Percentiles rank a stretch among this genome's conserved stretches.
phyloP scores from a whole-genome alignment of 2,329 filamentous ascomycete genomes.

The Calonectria henricotiae region DNA sequence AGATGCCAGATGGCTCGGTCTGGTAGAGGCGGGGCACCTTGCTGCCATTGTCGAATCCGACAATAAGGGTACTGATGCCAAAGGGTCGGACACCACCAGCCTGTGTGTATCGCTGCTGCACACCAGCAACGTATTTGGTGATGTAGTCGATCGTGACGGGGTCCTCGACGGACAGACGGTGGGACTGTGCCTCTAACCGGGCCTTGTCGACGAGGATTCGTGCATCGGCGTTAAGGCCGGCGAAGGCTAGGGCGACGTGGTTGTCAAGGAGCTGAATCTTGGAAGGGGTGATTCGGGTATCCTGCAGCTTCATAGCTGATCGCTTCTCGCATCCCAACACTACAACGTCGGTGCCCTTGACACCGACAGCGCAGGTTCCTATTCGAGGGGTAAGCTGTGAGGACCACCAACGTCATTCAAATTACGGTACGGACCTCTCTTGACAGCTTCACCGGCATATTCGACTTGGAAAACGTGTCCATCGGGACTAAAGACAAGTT shows the following conservation, averaged over 20 bases:
- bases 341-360: constrained; percentile 95
- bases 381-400: constrained; percentile 43
- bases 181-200: constrained; percentile 95
- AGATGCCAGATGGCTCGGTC: constrained; percentile 99
- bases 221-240: constrained; percentile 97
- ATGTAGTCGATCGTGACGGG: constrained; percentile 99
- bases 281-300: constrained; percentile 98
- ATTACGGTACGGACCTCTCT: constrained; percentile 80
- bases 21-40: constrained; percentile 93
- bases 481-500: constrained; percentile 83
- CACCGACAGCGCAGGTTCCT: constrained; percentile 98
- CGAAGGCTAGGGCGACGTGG: constrained; percentile 97
- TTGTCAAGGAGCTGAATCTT: constrained; percentile 98
- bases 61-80: constrained; percentile 96
- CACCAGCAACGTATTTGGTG: constrained; percentile 97
- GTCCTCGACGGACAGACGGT: constrained; percentile 97
- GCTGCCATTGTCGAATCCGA: constrained; percentile 97
- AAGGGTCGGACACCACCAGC: constrained; percentile 99
- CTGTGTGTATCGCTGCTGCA: constrained; percentile 99
- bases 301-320: constrained; percentile 99
- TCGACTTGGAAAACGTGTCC: constrained; percentile 99
- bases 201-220: constrained; percentile 99
- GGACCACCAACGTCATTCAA: constrained; percentile 17
- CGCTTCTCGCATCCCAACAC: constrained; percentile 99
- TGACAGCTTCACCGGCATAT: constrained; percentile 98